These are phyloP conservation scores for Xerocomus spinulosus DNA, from an alignment of 768 basidiomycete genomes.

Conservation along the genomic window DNA sequence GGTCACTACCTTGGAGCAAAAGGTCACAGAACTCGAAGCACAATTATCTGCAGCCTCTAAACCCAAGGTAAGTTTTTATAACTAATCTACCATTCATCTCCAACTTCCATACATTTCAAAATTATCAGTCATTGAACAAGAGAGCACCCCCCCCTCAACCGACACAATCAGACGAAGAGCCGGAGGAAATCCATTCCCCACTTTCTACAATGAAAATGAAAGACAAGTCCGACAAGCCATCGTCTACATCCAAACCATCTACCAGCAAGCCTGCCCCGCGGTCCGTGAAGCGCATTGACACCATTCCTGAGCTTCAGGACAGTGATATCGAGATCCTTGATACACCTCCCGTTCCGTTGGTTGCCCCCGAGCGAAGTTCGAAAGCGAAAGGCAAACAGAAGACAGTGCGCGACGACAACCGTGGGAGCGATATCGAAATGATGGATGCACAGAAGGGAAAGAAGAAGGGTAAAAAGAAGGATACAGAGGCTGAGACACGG, in stretches of 20 bases:
- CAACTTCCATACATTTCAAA: too few species aligned
- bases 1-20: constrained; percentile 31
- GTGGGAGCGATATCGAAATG: constrained; percentile 12
- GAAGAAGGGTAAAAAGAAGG: constrained; percentile 20
- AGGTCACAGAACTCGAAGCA: constrained; percentile 41
- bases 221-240: constrained; percentile 10
- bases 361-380: constrained; percentile 20
- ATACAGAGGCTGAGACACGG: constrained; percentile 16
- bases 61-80: constrained; percentile 17
- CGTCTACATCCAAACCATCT: constrained; percentile 15
- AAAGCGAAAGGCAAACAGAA: constrained; percentile 41
- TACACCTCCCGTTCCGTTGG: constrained; percentile 6
- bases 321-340: constrained; percentile 32
- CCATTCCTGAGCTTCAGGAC: constrained; percentile 19
- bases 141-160: constrained; percentile 7
- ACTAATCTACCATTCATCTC: too few species aligned
- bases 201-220: constrained; percentile 18
- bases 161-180: constrained; percentile 23
- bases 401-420: constrained; percentile 17
- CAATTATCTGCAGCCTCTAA: constrained; percentile 39
- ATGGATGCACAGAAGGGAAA: constrained; percentile 29
- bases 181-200: constrained; percentile 11
- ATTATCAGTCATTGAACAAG: constrained; percentile 11
- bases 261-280: constrained; percentile 14
- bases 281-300: constrained; percentile 12